These are phyloP conservation scores for Hamamelis virginiana DNA, from an alignment of 164 flowering plant species.

Conservation along the genomic window DNA sequence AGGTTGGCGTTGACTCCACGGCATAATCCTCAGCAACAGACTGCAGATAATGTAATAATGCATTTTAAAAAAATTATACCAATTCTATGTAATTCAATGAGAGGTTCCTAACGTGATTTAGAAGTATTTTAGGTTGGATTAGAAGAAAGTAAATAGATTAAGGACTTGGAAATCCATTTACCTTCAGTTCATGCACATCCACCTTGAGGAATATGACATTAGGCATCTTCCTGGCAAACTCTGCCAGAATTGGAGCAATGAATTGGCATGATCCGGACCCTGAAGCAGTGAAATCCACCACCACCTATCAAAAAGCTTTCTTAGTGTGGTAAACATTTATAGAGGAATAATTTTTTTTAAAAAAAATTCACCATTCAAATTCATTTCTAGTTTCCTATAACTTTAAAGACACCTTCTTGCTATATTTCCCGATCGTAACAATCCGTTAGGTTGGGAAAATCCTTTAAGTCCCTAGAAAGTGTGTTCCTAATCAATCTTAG, in stretches of 20 bases:
- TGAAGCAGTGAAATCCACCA: slow-evolving; percentile 87
- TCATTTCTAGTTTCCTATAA: neutral
- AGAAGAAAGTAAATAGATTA: too few relatives aligned
- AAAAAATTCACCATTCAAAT: neutral
- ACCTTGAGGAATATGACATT: slow-evolving; percentile 71
- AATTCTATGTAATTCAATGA: neutral
- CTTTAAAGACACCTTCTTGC: too few relatives aligned
- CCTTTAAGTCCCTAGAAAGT: too few relatives aligned
- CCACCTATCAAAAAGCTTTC: slow-evolving; percentile 39
- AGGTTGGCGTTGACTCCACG: slow-evolving; percentile 77
- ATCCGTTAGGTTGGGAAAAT: neutral
- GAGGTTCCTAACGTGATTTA: neutral
- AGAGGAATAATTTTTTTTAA: neutral
- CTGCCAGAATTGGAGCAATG: slow-evolving; percentile 63
- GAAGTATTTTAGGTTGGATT: too few relatives aligned
- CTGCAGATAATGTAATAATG: slow-evolving; percentile 26
- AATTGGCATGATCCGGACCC: slow-evolving; percentile 85
- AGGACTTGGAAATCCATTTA: slow-evolving; percentile 10
- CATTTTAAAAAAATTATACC: too few relatives aligned
- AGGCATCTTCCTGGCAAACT: slow-evolving; percentile 54
- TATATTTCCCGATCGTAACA: too few relatives aligned
- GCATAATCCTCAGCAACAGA: slow-evolving; percentile 48
- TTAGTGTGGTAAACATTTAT: neutral
- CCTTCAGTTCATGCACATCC: slow-evolving; percentile 78
- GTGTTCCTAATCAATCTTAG: too few relatives aligned